phyloP scores from a whole-genome alignment of 345 rosid genomes.

The Jatropha curcas region DNA sequence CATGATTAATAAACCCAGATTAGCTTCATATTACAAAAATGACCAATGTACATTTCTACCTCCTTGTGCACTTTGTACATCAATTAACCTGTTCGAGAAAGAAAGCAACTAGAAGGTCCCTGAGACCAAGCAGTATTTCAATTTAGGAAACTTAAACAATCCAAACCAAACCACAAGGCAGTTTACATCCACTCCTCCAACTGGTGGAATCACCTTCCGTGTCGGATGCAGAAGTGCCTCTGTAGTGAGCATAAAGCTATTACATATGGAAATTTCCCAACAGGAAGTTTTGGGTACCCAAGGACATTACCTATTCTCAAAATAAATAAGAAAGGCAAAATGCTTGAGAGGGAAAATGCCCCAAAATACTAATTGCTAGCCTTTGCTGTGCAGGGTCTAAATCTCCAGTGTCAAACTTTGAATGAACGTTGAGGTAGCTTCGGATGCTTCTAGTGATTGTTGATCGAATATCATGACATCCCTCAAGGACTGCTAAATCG shows the following conservation, averaged over 20 bases:
- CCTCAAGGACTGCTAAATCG: too few relatives aligned
- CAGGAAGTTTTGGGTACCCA: constrained; percentile 95
- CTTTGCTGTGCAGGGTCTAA: constrained; percentile 77
- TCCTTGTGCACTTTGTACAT: background rate
- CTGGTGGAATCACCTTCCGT: constrained; percentile 80
- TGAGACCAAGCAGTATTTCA: constrained; percentile 85
- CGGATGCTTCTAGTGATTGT: too few relatives aligned
- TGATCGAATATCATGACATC: too few relatives aligned
- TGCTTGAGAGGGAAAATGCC: constrained; percentile 72
- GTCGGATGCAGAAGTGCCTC: constrained; percentile 74
- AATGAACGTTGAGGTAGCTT: constrained; percentile 23
- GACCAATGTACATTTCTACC: background rate
- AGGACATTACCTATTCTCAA: constrained; percentile 83
- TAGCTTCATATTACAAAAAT: background rate
- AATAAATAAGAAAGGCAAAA: constrained; percentile 72
- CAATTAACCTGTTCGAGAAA: constrained; percentile 69
- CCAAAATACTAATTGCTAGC: constrained; percentile 60
- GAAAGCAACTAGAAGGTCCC: constrained; percentile 89
- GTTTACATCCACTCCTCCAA: constrained; percentile 91
- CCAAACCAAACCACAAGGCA: constrained; percentile 94
- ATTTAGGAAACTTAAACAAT: constrained; percentile 73
- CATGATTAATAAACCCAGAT: background rate
- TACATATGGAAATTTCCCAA: constrained; percentile 78
- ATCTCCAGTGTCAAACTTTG: constrained; percentile 44
- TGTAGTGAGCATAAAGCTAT: constrained; percentile 89